Base-by-base conservation (phyloP, 2,329 filamentous ascomycete genomes). In the Blastomyces silverae region DNA sequence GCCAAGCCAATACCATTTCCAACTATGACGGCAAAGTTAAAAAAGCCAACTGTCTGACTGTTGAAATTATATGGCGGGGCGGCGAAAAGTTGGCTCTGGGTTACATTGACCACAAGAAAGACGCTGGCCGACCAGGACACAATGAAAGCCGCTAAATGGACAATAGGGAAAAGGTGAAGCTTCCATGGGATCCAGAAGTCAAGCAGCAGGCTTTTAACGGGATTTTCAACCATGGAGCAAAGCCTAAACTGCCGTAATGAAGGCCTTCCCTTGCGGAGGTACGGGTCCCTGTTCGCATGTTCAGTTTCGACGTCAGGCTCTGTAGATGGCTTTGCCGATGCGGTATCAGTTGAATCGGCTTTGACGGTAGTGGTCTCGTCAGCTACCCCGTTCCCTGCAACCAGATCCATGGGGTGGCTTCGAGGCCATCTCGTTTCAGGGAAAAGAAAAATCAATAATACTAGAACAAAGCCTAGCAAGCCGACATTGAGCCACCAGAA, bases 401-500 rank as follows among this genome's bases (percentile, higher is more conserved):
- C 56, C 25, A 70, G 46, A 42, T 74, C 71, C 53, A 66, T 66
- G 0, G 71, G 70, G 62, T 80, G 76, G 2, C 67, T 65, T 15
- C 85, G 82, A 64, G 83, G 80, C 75, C 81, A 88, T 67, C 83
- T 83, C 0, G 86, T 88, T 71, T 88, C 86, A 0, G 86, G 86
- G 69, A 87, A 87, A 69, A 84, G 77, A 70, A 87, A 84, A 37
- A 87, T 72, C 44, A 82, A 78, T 70, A 84, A 76, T 4, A 86
- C 39, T 28, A 83, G 74, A 0, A 80, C 80, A 3, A 83, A 70
- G 1, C 76, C 81, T 2, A 85, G 73, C 1, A 88, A 61, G 1
- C 72, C 86, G 1, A 84, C 82, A 67, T 87, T 87, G 67, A 88
- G 77, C 85, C 85, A 88, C 83, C 85, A 88, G 72, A 88, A 88